A percentile compares a stretch with the other conserved stretches of the same genome.
Conservation (phyloP, 192 early-diverging fungal species). For the Polychytrium aggregatum region DNA sequence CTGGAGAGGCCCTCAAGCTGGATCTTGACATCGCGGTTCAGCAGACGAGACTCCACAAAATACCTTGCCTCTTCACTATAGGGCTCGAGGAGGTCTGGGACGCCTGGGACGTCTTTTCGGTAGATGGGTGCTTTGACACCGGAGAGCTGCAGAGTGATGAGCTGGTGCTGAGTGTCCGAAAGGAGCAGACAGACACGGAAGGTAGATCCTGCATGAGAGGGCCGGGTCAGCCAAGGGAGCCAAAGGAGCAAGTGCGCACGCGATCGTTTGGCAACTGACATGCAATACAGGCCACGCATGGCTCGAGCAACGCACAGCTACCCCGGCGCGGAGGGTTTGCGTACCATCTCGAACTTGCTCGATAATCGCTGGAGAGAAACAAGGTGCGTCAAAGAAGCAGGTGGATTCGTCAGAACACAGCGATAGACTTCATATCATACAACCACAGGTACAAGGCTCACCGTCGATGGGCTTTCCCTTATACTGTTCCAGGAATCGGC, state of each 20-base stretch:
- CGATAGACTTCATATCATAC: background rate
- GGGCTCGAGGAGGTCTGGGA: constrained; percentile 68
- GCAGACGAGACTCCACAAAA: constrained; percentile 80
- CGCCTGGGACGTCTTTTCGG: constrained; percentile 60
- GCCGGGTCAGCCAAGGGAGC: background rate
- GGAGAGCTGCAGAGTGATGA: constrained; percentile 65
- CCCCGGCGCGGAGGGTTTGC: background rate
- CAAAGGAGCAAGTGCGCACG: background rate
- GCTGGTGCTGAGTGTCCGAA: constrained; percentile 43
- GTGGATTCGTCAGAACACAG: too few relatives aligned
- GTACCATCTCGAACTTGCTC: constrained; percentile 87
- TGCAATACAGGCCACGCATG: too few relatives aligned
- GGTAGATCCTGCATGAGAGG: constrained; percentile 36
- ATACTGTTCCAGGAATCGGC: constrained; percentile 62
- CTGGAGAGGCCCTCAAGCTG: constrained; percentile 65
- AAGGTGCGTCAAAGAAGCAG: too few relatives aligned
- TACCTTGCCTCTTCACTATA: constrained; percentile 87
- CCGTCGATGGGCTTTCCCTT: constrained; percentile 72
- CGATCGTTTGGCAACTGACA: too few relatives aligned
- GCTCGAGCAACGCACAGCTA: too few relatives aligned
- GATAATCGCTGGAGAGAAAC: constrained; percentile 46
- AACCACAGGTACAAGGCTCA: constrained; percentile 14
- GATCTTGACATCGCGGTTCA: constrained; percentile 85
- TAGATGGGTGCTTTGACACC: constrained; percentile 79
- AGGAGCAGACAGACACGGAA: constrained; percentile 63